phyloP scores from a whole-genome alignment of 257 asterid genomes.

The Solanum appendiculatum region DNA sequence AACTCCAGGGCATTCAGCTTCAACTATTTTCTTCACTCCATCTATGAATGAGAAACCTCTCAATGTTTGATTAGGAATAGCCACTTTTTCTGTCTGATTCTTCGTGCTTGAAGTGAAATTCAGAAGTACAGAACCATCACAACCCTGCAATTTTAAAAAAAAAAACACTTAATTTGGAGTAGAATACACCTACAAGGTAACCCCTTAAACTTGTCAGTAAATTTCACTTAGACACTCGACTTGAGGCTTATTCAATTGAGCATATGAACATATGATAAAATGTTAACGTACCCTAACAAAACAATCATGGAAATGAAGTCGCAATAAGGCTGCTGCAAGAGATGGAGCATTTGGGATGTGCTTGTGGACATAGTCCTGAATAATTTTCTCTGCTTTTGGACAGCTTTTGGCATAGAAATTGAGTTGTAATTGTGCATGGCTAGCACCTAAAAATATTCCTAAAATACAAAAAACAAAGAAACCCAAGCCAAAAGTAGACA shows the following conservation, averaged over 20 bases:
- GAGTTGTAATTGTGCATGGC: background rate
- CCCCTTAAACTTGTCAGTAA: background rate
- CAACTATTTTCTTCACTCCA: slow-evolving; percentile 1
- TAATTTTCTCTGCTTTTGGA: slow-evolving; percentile 8
- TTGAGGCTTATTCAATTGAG: background rate
- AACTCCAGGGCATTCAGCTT: slow-evolving; percentile 7
- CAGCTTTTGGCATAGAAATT: background rate
- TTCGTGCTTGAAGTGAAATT: slow-evolving; percentile 9
- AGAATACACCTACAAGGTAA: background rate
- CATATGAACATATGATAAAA: background rate
- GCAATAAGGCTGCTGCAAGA: slow-evolving; percentile 18
- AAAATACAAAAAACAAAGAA: background rate
- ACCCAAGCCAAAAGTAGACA: background rate
- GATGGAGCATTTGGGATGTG: slow-evolving; percentile 2
- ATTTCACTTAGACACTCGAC: background rate
- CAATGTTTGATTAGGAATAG: background rate
- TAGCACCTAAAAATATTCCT: background rate
- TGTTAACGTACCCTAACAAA: slow-evolving; percentile 11
- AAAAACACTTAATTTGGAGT: background rate
- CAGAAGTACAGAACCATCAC: slow-evolving; percentile 12
- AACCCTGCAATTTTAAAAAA: background rate
- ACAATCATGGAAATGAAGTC: slow-evolving; percentile 28
- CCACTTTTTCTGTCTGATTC: slow-evolving; percentile 1
- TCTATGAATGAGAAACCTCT: slow-evolving; percentile 6
- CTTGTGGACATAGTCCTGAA: background rate